Base-by-base conservation (phyloP, 345 rosid genomes). In the Garcia nutans region DNA sequence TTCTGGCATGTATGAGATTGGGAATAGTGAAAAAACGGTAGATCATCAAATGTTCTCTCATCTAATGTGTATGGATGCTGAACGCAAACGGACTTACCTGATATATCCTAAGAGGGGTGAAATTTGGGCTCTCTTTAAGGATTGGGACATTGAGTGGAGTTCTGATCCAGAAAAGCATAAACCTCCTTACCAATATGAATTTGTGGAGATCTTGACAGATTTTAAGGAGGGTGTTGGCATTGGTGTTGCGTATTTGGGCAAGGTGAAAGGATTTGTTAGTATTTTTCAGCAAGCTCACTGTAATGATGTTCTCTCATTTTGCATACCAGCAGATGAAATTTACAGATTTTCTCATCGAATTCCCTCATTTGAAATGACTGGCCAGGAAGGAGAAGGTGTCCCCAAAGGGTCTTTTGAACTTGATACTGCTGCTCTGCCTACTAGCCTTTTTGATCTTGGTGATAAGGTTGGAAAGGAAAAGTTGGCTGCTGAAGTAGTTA, bases 91-190 rank as follows among this genome's bases (percentile, higher is more conserved):
- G 52, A 65, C 71, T 52, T 82, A 61, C 63, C 8, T 70, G 69
- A 80, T 95, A 49, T 89, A 90, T 84, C 99, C 97, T 78, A 83
- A 82, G 74, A 84, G 74, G 69, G 97, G 98, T 70, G 98, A 95
- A 81, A 85, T 84, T 61, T 95, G 99, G 99, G 98, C 99, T 59
- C 76, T 93, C 66, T 95, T 87, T 76, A 90, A 83, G 84, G 82
- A 87, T 66, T 89, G 98, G 98, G 81, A 91, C 81, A 76, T 80
- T 28, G 86, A 78, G 45, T 90, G 94, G 96, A 73, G 63, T 76
- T 74, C 83, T 17, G 80, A 84, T 58, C 86, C 86, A 60, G 87
- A 82, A 58, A 85, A 85, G 63, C 87, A 85, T 81, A 68, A 76
- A 68, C 78, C 71, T 10, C 70, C 89, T n/a, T 88, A 82, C 67